Evolutionary conservation across 192 early-diverging fungal genomes (phyloP), one percentile per base, ranked within the genome.

Genomic region (Coemansia sp.): DNA sequence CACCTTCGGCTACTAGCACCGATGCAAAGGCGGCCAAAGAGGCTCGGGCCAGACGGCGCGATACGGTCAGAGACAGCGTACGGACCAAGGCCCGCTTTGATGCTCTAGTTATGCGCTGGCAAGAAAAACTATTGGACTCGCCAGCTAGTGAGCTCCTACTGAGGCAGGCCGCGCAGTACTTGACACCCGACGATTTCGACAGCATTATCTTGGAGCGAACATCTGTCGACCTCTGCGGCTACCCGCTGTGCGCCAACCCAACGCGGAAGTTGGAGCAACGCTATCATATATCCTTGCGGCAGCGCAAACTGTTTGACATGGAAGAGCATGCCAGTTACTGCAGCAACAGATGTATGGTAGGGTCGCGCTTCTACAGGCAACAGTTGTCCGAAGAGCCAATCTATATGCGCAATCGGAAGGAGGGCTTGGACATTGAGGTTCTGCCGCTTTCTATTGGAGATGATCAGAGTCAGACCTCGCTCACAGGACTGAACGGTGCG

Each of bases 261-360:
- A 14, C 64, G 4, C 61, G 71, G 19, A 63, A 62, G 50, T 29
- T 57, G 3, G 62, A 65, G 41, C 51, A 74, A 29, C 66, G 54
- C 67, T 95, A 85, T 67, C 80, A 87, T 29, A 94, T 96, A 63
- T 92, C 92, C 3, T 57, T 88, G 36, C 67, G 68, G 3, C 86
- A 88, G 29, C 85, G 88, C 40, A 94, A 95, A 75, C 88, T 96
- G 6, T 95, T 85, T 67, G 93, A 95, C 71, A 85, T 89, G 3
- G 83, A 87, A 0, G 88, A 90, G 46, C 78, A 91, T 9, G 81
- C 84, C 36, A 67, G 73, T 45, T 96, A 84, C 65, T 96, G 95
- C 63, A 89, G 89, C 7, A 79, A 80, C 39, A 66, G 66, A 0
- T 96, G 95, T 68, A 81, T 91, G 68, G 87, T 88, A 1, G 88